phyloP scores from a whole-genome alignment of 2,329 filamentous ascomycete genomes.

The Curvularia lunata region DNA sequence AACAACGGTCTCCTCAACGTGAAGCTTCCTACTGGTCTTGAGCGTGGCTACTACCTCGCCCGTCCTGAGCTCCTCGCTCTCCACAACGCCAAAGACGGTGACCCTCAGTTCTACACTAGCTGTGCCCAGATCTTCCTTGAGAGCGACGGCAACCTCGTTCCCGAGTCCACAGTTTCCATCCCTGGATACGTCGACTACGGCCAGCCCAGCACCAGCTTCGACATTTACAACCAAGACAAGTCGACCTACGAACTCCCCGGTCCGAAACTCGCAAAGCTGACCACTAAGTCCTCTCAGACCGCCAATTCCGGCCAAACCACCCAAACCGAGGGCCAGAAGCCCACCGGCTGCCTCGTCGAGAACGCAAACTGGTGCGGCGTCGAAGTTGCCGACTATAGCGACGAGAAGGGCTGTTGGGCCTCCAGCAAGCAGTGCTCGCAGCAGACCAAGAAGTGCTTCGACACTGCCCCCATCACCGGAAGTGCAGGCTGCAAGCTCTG shows the following conservation, averaged over 20 bases:
- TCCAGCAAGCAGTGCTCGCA: slow-evolving; percentile 56
- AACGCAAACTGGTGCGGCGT: slow-evolving; percentile 76
- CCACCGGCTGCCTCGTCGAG: slow-evolving; percentile 64
- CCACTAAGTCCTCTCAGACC: slow-evolving; percentile 18
- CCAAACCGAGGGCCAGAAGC: slow-evolving; percentile 60
- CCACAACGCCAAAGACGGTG: slow-evolving; percentile 63
- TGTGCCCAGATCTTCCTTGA: slow-evolving; percentile 74
- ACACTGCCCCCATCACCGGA: slow-evolving; percentile 64
- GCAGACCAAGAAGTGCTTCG: slow-evolving; percentile 66
- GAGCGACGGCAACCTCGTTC: slow-evolving; percentile 55
- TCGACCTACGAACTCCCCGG: slow-evolving; percentile 61
- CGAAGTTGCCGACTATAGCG: slow-evolving; percentile 64
- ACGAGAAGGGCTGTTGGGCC: slow-evolving; percentile 66
- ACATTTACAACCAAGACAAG: slow-evolving; percentile 61
- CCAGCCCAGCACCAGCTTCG: slow-evolving; percentile 65
- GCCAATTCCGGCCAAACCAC: slow-evolving; percentile 21
- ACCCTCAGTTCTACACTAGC: slow-evolving; percentile 72
- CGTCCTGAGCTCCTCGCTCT: slow-evolving; percentile 73
- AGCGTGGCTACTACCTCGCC: slow-evolving; percentile 71
- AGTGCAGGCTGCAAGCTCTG: slow-evolving; percentile 65
- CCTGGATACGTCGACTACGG: slow-evolving; percentile 67
- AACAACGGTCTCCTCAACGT: slow-evolving; percentile 71
- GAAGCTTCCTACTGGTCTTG: slow-evolving; percentile 65
- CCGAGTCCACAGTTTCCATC: slow-evolving; percentile 65
- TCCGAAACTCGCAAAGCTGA: slow-evolving; percentile 60